Conservation (phyloP, 768 basidiomycete species). For the Termitomyces sp. region DNA sequence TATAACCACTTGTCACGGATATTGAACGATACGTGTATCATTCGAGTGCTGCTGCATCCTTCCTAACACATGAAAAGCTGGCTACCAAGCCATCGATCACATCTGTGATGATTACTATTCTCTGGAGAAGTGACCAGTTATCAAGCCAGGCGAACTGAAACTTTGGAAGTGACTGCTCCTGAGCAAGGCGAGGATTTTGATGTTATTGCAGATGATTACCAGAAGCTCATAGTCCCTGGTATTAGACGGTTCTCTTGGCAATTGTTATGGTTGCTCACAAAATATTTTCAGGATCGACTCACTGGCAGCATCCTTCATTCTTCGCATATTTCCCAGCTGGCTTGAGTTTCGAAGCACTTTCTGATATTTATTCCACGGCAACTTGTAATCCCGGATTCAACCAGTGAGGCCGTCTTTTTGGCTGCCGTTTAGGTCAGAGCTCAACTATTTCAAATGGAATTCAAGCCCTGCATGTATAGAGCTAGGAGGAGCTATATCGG, state of each 20-base stretch:
- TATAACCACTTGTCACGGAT: conserved; percentile 44
- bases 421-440: background rate
- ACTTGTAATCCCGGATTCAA: conserved; percentile 87
- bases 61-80: conserved; percentile 52
- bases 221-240: conserved; percentile 86
- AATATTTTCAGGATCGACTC: conserved; percentile 64
- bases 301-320: conserved; percentile 92
- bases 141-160: conserved; percentile 81
- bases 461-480: conserved; percentile 91
- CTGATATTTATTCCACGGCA: conserved; percentile 75
- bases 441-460: conserved; percentile 57
- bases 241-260: background rate
- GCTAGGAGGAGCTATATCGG: too few species aligned
- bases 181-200: conserved; percentile 71
- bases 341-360: conserved; percentile 76
- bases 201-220: conserved; percentile 75
- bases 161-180: conserved; percentile 57
- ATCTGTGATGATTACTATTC: conserved; percentile 88
- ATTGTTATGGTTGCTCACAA: background rate
- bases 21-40: conserved; percentile 40
- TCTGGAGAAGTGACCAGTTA: conserved; percentile 63
- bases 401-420: conserved; percentile 38
- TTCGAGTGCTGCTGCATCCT: background rate
- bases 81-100: conserved; percentile 82
- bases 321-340: conserved; percentile 86